A percentile compares a stretch with the other conserved stretches of the same genome.
phyloP scores from a whole-genome alignment of 306 rosid species.

The Inga leiocalycina region DNA sequence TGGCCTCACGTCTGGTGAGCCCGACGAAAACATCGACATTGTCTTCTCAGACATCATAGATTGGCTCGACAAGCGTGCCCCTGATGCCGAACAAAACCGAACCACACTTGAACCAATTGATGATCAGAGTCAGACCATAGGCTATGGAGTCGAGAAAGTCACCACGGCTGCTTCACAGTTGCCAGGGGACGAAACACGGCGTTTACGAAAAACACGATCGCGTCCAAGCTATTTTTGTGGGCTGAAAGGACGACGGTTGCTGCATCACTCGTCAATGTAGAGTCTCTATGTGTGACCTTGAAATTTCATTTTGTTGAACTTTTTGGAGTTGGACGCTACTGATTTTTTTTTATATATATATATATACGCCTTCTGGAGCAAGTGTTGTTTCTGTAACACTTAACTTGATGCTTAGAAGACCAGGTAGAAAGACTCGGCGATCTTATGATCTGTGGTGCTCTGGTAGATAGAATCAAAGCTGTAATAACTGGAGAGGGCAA shows the following conservation, averaged over 20 bases:
- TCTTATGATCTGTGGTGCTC: slow-evolving; percentile 17
- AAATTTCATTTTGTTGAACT: neutral
- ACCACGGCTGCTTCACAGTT: neutral
- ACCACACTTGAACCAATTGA: slow-evolving; percentile 8
- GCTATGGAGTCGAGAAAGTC: slow-evolving; percentile 22
- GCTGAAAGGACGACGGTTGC: slow-evolving; percentile 44
- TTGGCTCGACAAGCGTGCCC: slow-evolving; percentile 62
- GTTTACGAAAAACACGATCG: neutral
- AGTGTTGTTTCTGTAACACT: neutral
- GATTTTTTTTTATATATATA: neutral
- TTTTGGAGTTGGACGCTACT: neutral
- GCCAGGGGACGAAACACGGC: neutral
- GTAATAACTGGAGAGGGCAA: no score
- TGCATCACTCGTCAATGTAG: slow-evolving; percentile 49
- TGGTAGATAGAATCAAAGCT: slow-evolving; percentile 11
- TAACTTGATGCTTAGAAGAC: neutral
- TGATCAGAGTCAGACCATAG: neutral
- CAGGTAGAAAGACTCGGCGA: neutral
- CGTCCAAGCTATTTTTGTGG: slow-evolving; percentile 52
- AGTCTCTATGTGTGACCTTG: neutral
- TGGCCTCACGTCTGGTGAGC: slow-evolving; percentile 74
- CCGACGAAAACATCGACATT: slow-evolving; percentile 65
- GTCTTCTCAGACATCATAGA: slow-evolving; percentile 70
- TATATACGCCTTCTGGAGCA: neutral
- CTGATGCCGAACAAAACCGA: neutral